These are phyloP conservation scores for Alternaria sp. DNA, from an alignment of 2,329 filamentous ascomycete genomes.

Conservation along the genomic window DNA sequence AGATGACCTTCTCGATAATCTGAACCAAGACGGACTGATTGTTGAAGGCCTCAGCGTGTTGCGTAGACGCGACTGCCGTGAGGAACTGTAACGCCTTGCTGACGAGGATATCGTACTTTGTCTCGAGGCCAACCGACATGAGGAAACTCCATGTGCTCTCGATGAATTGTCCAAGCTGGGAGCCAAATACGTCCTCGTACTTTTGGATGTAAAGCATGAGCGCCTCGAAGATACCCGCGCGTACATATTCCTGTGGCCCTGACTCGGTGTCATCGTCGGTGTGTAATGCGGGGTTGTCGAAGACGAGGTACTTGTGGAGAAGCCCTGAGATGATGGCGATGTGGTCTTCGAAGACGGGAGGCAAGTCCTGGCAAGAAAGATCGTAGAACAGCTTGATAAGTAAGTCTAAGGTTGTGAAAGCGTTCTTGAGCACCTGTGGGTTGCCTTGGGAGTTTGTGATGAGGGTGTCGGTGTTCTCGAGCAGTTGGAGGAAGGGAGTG, in stretches of 20 bases:
- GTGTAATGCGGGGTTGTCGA: constrained; percentile 81
- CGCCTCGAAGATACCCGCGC: constrained; percentile 91
- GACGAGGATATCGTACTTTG: constrained; percentile 92
- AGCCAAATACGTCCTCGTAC: constrained; percentile 91
- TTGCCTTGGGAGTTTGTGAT: constrained; percentile 80
- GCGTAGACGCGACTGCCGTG: constrained; percentile 80
- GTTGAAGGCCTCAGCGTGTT: constrained; percentile 87
- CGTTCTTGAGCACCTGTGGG: constrained; percentile 75
- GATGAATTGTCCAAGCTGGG: constrained; percentile 83
- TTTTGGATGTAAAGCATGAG: constrained; percentile 92
- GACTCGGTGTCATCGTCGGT: constrained; percentile 91
- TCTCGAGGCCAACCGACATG: constrained; percentile 84
- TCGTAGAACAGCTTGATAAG: constrained; percentile 94
- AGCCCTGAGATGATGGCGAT: constrained; percentile 77
- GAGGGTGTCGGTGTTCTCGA: constrained; percentile 74
- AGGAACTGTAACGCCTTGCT: constrained; percentile 95
- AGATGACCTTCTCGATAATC: constrained; percentile 93
- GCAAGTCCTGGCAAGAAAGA: constrained; percentile 95
- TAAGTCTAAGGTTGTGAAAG: constrained; percentile 86
- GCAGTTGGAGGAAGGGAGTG: constrained; percentile 79
- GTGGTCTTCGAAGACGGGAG: constrained; percentile 92
- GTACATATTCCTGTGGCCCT: constrained; percentile 83
- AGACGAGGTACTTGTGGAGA: constrained; percentile 91
- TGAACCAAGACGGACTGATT: constrained; percentile 79
- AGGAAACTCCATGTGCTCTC: constrained; percentile 90